Base-by-base conservation (phyloP, 106 monocot genomes). In the Dendrobium officinale region DNA sequence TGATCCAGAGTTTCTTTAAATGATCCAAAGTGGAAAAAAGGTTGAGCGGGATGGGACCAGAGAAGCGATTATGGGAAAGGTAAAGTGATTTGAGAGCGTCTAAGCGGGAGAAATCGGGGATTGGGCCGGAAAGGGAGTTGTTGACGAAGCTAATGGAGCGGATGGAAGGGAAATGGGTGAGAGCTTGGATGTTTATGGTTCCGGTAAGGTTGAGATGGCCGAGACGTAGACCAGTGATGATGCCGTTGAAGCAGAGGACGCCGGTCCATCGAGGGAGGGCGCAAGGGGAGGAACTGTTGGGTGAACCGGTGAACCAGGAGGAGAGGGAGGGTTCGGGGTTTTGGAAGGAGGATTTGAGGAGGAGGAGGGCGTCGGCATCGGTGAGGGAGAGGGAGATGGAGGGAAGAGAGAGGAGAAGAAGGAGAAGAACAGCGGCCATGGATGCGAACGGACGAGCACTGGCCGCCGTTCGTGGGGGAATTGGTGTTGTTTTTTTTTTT, bases 1-100 rank as follows among this genome's bases (percentile, higher is more conserved):
- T n/a, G 42, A 93, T 81, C 83, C 86, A 90, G 44, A 93, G 81
- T 80, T 88, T 88, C 88, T 85, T 88, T n/a, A 93, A 83, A 66
- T 77, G 83, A 24, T 66, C 22, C 88, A 90, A 78, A 18, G 19
- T n/a, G 54, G 82, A 24, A 81, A 93, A 90, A 67, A 72, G 58
- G 48, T 42, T 77, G 31, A 27, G 72, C 15, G 82, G 79, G 77
- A 93, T 54, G 29, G 15, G 8, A 3, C 93, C 91, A 27, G 85
- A 56, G 77, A 93, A 87, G 40, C 10, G 37, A 82, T 91, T 93
- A 77, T 66, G 15, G 37, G 91, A 87, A 59, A 93, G 77, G 86
- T 84, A 91, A 9, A 93, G 37, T 43, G 85, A 73, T 58, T 79
- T 83, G 41, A 93, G 81, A 6, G 54, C 76, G 45, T 72, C 42